Conservation (phyloP, 495 filamentous ascomycete species). For the Xylaria scruposa region DNA sequence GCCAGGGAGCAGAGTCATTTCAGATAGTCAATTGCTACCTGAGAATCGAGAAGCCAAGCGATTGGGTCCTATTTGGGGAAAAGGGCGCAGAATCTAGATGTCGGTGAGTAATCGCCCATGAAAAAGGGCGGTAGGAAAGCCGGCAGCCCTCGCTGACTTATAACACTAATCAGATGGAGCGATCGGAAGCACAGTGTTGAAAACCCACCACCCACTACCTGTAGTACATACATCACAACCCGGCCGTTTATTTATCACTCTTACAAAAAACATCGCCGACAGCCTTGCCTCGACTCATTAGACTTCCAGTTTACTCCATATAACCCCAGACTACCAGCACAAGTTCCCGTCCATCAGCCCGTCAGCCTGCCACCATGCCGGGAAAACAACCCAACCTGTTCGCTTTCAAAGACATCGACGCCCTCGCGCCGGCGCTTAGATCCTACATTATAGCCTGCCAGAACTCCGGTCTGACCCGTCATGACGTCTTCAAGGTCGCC, state of each 20-base stretch:
- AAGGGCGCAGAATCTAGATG: not conserved
- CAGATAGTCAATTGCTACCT: not conserved
- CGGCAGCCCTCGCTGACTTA: not conserved
- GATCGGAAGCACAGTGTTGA: not conserved
- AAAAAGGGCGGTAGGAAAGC: not conserved
- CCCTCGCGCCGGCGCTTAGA: conserved; percentile 76
- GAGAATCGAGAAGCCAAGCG: not conserved
- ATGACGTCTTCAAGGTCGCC: conserved; percentile 84
- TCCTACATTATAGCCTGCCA: conserved; percentile 81
- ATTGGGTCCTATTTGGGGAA: not conserved
- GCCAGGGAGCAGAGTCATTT: not conserved
- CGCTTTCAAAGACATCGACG: conserved; percentile 70
- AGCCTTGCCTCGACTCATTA: conserved; percentile 20
- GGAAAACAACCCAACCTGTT: conserved; percentile 83
- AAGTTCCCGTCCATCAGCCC: not conserved
- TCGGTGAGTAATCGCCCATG: conserved; percentile 10
- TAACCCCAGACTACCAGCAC: conserved; percentile 14
- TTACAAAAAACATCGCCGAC: conserved; percentile 1
- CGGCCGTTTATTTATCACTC: conserved; percentile 9
- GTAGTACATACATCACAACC: conserved; percentile 3
- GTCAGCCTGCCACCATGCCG: conserved; percentile 55
- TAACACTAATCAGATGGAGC: not conserved
- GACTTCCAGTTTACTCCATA: conserved; percentile 9
- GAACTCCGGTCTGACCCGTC: conserved; percentile 76
- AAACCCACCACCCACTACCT: conserved; percentile 13